Percentiles rank a stretch among this genome's conserved stretches.
Conservation (phyloP, 2,329 filamentous ascomycete species). For the Colletotrichum kahawae region DNA sequence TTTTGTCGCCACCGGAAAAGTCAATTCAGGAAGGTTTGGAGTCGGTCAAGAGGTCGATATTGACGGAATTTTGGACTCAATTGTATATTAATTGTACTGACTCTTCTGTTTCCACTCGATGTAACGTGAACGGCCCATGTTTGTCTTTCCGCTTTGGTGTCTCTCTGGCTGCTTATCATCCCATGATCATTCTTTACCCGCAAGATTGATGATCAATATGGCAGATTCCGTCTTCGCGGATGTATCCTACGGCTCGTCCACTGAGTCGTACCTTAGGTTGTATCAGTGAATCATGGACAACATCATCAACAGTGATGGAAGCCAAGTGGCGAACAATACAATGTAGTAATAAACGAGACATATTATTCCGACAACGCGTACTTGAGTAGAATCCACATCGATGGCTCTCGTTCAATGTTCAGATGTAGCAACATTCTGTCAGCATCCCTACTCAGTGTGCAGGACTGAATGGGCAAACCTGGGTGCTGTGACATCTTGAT, state of each 20-base stretch:
- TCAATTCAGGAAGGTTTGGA: background rate
- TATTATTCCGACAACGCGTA: background rate
- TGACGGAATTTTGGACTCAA: background rate
- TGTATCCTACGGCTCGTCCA: background rate
- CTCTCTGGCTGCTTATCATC: background rate
- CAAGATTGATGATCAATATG: background rate
- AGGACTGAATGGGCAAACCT: background rate
- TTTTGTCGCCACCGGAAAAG: background rate
- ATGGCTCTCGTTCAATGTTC: background rate
- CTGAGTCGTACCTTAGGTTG: background rate
- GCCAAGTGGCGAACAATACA: background rate
- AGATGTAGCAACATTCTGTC: background rate
- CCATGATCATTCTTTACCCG: background rate
- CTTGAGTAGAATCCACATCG: background rate
- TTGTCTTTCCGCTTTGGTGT: background rate
- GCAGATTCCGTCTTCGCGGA: background rate
- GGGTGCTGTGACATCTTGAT: background rate
- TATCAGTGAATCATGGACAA: background rate
- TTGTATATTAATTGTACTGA: background rate
- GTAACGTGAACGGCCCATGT: fast-evolving
- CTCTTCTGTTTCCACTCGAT: background rate
- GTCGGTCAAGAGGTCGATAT: background rate
- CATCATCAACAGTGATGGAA: background rate
- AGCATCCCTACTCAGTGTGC: background rate
- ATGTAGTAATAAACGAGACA: background rate